Evolutionary conservation across 257 asterid species (phyloP), one percentile per base, ranked within the genome.

Genomic region (Mitragyna speciosa): DNA sequence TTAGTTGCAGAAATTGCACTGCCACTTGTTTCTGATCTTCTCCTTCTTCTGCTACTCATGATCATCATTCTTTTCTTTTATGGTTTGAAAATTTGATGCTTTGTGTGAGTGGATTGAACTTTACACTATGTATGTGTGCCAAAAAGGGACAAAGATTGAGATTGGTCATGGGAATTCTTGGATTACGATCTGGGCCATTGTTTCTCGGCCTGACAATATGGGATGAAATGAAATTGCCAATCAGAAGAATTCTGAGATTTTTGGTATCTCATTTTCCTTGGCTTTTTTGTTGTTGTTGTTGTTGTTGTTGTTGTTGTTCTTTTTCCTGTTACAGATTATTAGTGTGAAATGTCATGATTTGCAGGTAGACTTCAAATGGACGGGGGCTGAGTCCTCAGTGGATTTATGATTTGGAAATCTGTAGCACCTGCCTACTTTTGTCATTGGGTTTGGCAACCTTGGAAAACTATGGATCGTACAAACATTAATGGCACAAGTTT

Each of bases 1-100:
- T 81, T 86, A 75, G 77, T 73, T 72, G 89, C 90, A 81, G 91
- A 82, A 89, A 80, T 85, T 84, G 92, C 95, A 91, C 91, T 81
- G 82, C 82, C 86, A 87, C 72, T 78, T 65, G 58, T 26, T 24
- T 63, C 76, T 73, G 41, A 2, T 61, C 56, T 17, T 76, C 75
- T 69, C 79, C 85, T 64, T 73, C 41, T 45, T 67, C 28, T 70
- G 59, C 73, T 78, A 90, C 85, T 83, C 86, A 85, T 85, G 76
- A 41, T 78, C 71, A 61, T 72, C 78, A 79, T 72, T 79, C 45
- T 83, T 84, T 78, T 67, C 82, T 84, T 26, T 0, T 83, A 82
- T 87, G 80, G 86, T 78, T 74, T 81, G 73, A 77, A 80, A 76
- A 28, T 11, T 59, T 48, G 49, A 49, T 39, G 31, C 26, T 51